Percentiles rank a stretch among this genome's conserved stretches.
These are phyloP conservation scores for Neurospora sp. DNA, from an alignment of 495 filamentous ascomycete species.

Conservation along the genomic window DNA sequence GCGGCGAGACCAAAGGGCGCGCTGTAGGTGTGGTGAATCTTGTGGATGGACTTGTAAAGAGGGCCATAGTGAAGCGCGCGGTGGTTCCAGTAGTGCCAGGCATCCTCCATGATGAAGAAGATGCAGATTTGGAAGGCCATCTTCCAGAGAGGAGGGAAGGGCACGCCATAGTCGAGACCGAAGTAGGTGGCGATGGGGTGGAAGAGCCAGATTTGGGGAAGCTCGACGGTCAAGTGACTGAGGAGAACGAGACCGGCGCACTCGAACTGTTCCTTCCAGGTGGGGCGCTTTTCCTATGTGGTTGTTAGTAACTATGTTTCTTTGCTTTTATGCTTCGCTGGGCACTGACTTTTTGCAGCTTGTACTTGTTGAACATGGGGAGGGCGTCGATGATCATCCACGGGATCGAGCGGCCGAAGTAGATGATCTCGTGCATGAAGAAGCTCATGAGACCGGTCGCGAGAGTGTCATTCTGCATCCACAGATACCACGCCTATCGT, in stretches of 20 bases:
- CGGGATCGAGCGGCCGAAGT: conserved; percentile 85
- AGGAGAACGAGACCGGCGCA: conserved; percentile 87
- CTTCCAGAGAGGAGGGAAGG: conserved; percentile 73
- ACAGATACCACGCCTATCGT: conserved; percentile 69
- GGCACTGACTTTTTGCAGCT: conserved; percentile 73
- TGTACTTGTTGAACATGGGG: conserved; percentile 81
- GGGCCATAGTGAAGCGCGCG: conserved; percentile 91
- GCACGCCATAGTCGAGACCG: conserved; percentile 78
- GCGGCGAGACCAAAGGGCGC: conserved; percentile 94
- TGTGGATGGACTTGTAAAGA: conserved; percentile 90
- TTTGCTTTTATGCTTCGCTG: not conserved
- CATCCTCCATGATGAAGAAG: conserved; percentile 93
- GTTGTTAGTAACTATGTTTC: conserved; percentile 4
- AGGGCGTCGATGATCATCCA: conserved; percentile 90
- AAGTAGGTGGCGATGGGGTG: conserved; percentile 94
- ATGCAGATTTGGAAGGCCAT: conserved; percentile 88
- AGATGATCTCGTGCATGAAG: conserved; percentile 84
- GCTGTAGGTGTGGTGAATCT: conserved; percentile 97
- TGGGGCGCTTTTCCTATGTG: conserved; percentile 74
- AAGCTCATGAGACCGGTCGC: conserved; percentile 97
- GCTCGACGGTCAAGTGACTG: conserved; percentile 90
- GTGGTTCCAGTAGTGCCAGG: conserved; percentile 98
- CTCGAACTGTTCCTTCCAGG: conserved; percentile 81
- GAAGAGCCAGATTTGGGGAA: conserved; percentile 98
- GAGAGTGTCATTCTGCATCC: conserved; percentile 93